These are phyloP conservation scores for Ceratocystis albifundus DNA, from an alignment of 2,329 filamentous ascomycete genomes.

Conservation along the genomic window DNA sequence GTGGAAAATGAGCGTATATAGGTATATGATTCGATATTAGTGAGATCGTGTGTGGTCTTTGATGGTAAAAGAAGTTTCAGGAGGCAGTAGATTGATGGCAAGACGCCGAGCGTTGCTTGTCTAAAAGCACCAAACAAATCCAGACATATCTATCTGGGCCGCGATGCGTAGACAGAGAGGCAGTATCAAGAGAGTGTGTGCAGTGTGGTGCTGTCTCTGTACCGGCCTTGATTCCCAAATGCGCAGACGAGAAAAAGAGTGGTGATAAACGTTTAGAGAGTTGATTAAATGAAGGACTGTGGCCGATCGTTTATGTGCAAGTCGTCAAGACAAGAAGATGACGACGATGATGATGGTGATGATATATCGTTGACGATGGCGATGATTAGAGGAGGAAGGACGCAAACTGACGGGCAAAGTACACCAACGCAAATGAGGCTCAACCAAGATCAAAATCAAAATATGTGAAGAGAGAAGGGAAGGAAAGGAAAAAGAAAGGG, in stretches of 20 bases:
- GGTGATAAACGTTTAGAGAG: neutral
- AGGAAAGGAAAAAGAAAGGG: neutral
- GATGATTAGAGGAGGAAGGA: neutral
- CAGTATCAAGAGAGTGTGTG: neutral
- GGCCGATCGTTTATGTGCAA: neutral
- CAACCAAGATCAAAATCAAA: neutral
- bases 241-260: neutral
- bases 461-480: neutral
- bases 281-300: neutral
- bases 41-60: neutral
- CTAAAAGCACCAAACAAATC: slow-evolving; percentile 8
- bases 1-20: neutral
- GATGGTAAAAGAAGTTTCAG: neutral
- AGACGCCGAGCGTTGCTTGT: slow-evolving; percentile 14
- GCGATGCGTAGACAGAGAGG: neutral
- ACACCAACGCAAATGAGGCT: neutral
- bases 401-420: neutral
- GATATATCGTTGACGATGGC: neutral
- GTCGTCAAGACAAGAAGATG: neutral
- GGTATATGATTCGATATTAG: slow-evolving; percentile 5
- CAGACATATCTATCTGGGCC: slow-evolving; percentile 1
- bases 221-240: neutral
- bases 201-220: neutral
- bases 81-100: slow-evolving; percentile 9
- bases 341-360: too few relatives aligned